phyloP scores from a whole-genome alignment of 495 filamentous ascomycete species.

The Evansstolkia leycettana region DNA sequence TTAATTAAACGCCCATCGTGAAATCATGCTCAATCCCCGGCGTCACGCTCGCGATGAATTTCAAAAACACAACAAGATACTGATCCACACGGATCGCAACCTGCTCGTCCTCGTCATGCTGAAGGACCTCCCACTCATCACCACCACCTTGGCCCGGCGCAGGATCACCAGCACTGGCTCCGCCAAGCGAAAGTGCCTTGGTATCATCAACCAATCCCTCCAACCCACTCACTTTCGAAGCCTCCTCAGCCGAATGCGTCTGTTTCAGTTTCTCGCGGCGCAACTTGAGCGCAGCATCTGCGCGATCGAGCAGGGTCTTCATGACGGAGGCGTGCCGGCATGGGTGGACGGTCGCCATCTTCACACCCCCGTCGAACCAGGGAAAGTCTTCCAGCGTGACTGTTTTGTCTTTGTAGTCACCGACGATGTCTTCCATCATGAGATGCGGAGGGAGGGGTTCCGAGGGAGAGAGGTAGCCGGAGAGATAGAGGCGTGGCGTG shows the following conservation, averaged over 20 bases:
- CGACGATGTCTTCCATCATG: conserved; percentile 99
- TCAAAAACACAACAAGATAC: conserved; percentile 94
- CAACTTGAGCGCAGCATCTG: conserved; percentile 84
- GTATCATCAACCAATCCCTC: conserved; percentile 55
- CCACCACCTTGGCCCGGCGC: conserved; percentile 47
- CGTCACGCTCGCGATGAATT: conserved; percentile 95
- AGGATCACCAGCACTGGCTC: conserved; percentile 4
- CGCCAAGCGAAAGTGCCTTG: conserved; percentile 27
- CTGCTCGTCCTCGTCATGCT: conserved; percentile 58
- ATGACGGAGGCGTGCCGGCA: conserved; percentile 92
- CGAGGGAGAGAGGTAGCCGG: conserved; percentile 71
- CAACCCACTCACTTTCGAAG: conserved; percentile 43
- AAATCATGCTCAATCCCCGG: conserved; percentile 97
- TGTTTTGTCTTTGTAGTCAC: conserved; percentile 99
- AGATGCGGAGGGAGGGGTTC: conserved; percentile 74
- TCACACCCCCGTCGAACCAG: conserved; percentile 68
- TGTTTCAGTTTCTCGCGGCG: conserved; percentile 65
- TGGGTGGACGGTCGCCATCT: conserved; percentile 94
- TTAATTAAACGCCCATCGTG: conserved; percentile 77
- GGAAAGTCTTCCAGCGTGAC: conserved; percentile 97
- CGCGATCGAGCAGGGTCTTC: conserved; percentile 93
- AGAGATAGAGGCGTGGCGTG: conserved; percentile 90
- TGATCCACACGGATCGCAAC: conserved; percentile 92
- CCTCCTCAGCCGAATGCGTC: conserved; percentile 35
- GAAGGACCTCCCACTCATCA: conserved; percentile 83